Evolutionary conservation across 2,329 filamentous ascomycete species (phyloP), one percentile per base, ranked within the genome.

Genomic region (Paramyrothecium sp.): DNA sequence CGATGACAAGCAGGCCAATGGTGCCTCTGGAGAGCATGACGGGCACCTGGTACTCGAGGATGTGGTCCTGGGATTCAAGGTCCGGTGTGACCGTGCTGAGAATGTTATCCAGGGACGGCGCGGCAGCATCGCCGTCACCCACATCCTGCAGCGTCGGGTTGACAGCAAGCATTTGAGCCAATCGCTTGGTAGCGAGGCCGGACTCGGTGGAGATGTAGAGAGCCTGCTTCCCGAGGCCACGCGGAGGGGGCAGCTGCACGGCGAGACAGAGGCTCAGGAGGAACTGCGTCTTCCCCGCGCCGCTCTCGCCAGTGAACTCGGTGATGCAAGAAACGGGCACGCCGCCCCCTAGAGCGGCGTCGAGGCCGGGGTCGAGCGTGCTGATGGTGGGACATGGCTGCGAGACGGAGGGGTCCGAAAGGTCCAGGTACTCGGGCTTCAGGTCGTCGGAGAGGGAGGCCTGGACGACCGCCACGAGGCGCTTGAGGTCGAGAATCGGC

Each of bases 171-270:
- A 99, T 87, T 72, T 98, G 92, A 0, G 86, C 77, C 0, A 99
- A 85, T 20, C 95, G 90, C 3, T 78, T 84, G 7, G 94, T 98
- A 20, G 92, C 87, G 2, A 99, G 83, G 1, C 90, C 81, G 0
- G 92, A 88, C 76, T 99, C 95, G 48, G 95, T 98, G 1, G 93
- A 96, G 67, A 99, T 90, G 79, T 99, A 99, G 38, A 99, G 81
- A 1, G 91, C 89, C n/a, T 87, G 83, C 59, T 87, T 86, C 41
- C 83, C 83, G 0, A 92, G 81, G 7, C 91, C 92, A 47, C 81
- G 79, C 0, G 91, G 90, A 1, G 86, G 76, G 2, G 90, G 87
- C 4, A 98, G 87, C 73, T 99, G 95, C 17, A 89, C 88, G 33
- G 93, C 84, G 34, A 98, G 86, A 49, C 96, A 87, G 26, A 99